phyloP scores from a whole-genome alignment of 2,329 filamentous ascomycete species.

The Diaporthe sp. region DNA sequence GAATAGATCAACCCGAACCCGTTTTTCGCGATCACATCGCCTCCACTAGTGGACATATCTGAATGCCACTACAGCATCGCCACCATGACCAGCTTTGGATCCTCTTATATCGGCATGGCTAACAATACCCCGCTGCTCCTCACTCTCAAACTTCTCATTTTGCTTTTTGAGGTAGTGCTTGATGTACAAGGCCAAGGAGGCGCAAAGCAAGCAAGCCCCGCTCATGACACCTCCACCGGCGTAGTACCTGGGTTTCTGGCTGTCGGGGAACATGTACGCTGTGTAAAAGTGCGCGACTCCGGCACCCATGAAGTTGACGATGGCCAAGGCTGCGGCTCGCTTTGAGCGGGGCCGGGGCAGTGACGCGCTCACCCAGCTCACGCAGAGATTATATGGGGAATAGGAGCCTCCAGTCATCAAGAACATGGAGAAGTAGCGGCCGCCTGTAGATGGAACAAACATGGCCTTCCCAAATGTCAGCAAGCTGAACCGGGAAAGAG shows the following conservation, averaged over 20 bases:
- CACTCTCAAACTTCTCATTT: slow-evolving; percentile 45
- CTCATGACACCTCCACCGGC: slow-evolving; percentile 48
- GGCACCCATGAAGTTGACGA: slow-evolving; percentile 47
- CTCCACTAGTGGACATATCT: slow-evolving; percentile 30
- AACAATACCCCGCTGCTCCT: slow-evolving; percentile 42
- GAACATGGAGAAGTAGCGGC: slow-evolving; percentile 41
- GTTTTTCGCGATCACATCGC: no score
- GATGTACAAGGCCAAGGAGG: slow-evolving; percentile 46
- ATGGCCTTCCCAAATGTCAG: slow-evolving; percentile 13
- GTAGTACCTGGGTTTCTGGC: slow-evolving; percentile 49
- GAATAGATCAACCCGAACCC: no score
- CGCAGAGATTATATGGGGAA: slow-evolving; percentile 42
- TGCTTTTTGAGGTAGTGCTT: slow-evolving; percentile 47
- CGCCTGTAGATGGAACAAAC: slow-evolving; percentile 36
- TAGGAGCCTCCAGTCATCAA: slow-evolving; percentile 44
- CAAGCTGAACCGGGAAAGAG: background rate
- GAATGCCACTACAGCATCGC: slow-evolving; percentile 28
- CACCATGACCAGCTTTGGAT: slow-evolving; percentile 30
- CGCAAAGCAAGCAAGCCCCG: slow-evolving; percentile 47
- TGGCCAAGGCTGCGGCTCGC: slow-evolving; percentile 44
- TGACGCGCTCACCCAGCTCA: slow-evolving; percentile 45
- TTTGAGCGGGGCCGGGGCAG: slow-evolving; percentile 46
- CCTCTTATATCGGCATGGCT: slow-evolving; percentile 22
- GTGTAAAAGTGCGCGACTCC: slow-evolving; percentile 49
- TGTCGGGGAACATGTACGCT: slow-evolving; percentile 50